phyloP scores from a whole-genome alignment of 2,329 filamentous ascomycete genomes.

The Colletotrichum sp. region DNA sequence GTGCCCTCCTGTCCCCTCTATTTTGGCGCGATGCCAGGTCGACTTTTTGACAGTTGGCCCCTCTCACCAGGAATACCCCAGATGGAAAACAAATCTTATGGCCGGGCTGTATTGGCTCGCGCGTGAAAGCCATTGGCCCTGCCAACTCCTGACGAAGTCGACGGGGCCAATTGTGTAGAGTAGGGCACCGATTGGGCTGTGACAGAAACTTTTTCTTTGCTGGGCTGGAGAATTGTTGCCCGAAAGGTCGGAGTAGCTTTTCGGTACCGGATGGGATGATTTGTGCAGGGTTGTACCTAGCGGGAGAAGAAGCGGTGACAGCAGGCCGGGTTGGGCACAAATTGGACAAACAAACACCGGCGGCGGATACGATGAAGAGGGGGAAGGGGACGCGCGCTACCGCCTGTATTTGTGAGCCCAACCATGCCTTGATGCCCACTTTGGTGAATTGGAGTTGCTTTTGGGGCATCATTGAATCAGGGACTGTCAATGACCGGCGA shows the following conservation, averaged over 20 bases:
- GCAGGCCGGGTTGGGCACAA: conserved; percentile 24
- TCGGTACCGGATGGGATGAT: conserved; percentile 28
- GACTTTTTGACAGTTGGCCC: conserved; percentile 20
- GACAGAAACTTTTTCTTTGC: conserved; percentile 23
- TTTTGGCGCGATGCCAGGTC: conserved; percentile 16
- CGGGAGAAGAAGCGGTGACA: conserved; percentile 36
- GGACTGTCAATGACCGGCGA: not conserved
- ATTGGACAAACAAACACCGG: conserved; percentile 19
- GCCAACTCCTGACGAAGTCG: conserved; percentile 9
- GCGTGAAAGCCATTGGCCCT: conserved; percentile 16
- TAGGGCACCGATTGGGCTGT: conserved; percentile 35
- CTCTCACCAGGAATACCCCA: conserved; percentile 23
- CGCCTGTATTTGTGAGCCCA: conserved; percentile 19
- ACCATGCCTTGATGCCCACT: conserved; percentile 27
- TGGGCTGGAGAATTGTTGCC: conserved; percentile 33
- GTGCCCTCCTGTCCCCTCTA: conserved; percentile 10
- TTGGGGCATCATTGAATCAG: conserved; percentile 14
- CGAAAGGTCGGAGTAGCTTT: conserved; percentile 33
- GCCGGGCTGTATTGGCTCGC: not conserved
- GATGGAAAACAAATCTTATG: conserved; percentile 16
- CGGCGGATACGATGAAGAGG: conserved; percentile 14
- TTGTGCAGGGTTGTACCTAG: conserved; percentile 38
- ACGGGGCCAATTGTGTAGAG: conserved; percentile 19
- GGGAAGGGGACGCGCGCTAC: conserved; percentile 17
- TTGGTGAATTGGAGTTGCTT: conserved; percentile 9